Base-by-base conservation (phyloP, 2,329 filamentous ascomycete species). In the Tolypocladium pustulatum region DNA sequence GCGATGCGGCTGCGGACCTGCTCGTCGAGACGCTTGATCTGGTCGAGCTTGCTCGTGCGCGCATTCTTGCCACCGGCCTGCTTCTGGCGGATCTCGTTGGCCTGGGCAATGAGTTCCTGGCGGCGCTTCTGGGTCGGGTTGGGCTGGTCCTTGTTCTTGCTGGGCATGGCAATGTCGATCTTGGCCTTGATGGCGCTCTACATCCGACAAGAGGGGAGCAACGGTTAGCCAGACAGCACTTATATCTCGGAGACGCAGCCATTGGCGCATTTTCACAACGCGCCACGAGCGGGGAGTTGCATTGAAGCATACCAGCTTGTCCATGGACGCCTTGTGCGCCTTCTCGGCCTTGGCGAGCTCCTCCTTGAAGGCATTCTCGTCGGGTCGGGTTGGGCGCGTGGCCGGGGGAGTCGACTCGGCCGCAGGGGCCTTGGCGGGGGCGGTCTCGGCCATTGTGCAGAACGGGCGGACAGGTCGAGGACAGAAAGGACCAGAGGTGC, bases 11-110 rank as follows among this genome's bases (percentile, higher is more conserved):
- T 85, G 78, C 93, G 93, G 69, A 99, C 80, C 72, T 91, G 89
- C 71, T 92, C 88, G 67, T 97, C 92, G 61, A 96, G 85, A 65
- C 87, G 86, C 83, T 94, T 96, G 78, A 97, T 89, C 77, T 95
- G 90, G 68, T 97, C 92, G 68, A 90, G 83, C 73, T 92, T 87
- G 70, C 82, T 81, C 66, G 81, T 83, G 58, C 92, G 89, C 57
- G 88, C 86, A 60, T 86, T 83, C 82, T 99, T 99, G 79, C 90
- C 89, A 61, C 85, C 87, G 65, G 87, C 87, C 78, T 97, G 94
- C 78, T 94, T 88, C 73, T 87, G 83, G 63, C 90, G 88, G 74
- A 99, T 97, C 65, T 88, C 83, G 71, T 87, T 88, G 68, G 91
- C 83, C 76, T 97, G 85, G 58, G 85, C 79, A 68, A 91, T 88